Evolutionary conservation across 345 rosid species (phyloP).

Genomic region (Camelina sativa): DNA sequence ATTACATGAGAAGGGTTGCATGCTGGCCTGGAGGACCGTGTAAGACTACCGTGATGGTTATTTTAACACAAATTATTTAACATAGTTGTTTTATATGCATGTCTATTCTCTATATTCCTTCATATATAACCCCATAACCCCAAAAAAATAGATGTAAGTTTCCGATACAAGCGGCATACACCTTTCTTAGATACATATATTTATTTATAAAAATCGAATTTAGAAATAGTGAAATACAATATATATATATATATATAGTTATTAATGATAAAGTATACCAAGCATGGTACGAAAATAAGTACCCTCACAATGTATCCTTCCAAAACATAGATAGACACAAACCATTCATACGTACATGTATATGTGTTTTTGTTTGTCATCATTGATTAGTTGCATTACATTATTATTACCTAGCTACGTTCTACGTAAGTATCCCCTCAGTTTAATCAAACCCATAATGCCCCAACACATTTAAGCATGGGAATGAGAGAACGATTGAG

Average conservation of each 20-base stretch:
- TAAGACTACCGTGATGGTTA: no score
- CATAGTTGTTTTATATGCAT: no score
- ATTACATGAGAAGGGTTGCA: no score
- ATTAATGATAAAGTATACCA: background rate
- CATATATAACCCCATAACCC: no score
- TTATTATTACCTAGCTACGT: background rate
- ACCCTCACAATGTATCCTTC: constrained; percentile 6
- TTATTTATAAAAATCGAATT: background rate
- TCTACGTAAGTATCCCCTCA: background rate
- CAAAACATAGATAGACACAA: constrained; percentile 15
- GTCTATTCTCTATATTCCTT: no score
- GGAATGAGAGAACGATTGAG: constrained; percentile 69
- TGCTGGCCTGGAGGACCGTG: no score
- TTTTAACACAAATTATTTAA: no score
- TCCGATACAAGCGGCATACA: background rate
- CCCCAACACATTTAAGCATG: constrained; percentile 69
- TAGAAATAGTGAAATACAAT: background rate
- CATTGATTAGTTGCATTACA: background rate
- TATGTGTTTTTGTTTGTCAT: background rate
- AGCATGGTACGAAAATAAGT: no score
- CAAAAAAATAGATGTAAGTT: no score
- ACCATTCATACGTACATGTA: constrained; percentile 8
- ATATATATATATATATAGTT: no score
- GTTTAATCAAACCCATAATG: constrained; percentile 60
- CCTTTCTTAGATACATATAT: background rate